These are phyloP conservation scores for Juglanconis juglandina DNA, from an alignment of 2,329 filamentous ascomycete genomes.

Conservation along the genomic window DNA sequence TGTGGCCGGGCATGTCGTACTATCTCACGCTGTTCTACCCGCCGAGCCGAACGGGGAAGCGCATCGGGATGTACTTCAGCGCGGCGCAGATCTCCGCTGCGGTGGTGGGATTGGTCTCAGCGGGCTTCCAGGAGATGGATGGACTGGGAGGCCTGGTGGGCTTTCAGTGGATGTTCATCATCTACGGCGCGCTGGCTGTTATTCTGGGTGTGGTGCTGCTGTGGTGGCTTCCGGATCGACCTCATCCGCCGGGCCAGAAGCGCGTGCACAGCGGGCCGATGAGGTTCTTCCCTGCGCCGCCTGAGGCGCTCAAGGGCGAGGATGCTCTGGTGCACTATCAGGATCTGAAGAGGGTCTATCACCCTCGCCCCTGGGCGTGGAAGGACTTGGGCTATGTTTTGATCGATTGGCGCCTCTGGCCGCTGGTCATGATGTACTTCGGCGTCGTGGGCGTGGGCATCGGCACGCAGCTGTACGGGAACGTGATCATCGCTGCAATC, in stretches of 20 bases:
- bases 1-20: constrained; percentile 95
- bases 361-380: constrained; percentile 68
- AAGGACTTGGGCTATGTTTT: constrained; percentile 68
- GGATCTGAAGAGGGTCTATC: constrained; percentile 77
- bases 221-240: constrained; percentile 89
- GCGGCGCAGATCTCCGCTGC: constrained; percentile 85
- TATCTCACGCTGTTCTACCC: constrained; percentile 92
- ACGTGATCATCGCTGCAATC: constrained; percentile 79
- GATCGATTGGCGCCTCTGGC: constrained; percentile 85
- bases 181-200: constrained; percentile 76
- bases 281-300: constrained; percentile 64
- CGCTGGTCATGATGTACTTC: constrained; percentile 86
- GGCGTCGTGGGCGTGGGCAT: constrained; percentile 91
- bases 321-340: constrained; percentile 81
- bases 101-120: constrained; percentile 84
- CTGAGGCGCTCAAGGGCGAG: constrained; percentile 69
- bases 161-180: constrained; percentile 88
- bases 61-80: constrained; percentile 87
- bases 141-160: constrained; percentile 71
- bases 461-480: constrained; percentile 83
- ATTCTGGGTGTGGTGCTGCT: constrained; percentile 69
- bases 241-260: constrained; percentile 66
- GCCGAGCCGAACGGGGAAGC: constrained; percentile 78
- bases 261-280: constrained; percentile 48
- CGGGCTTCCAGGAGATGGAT: constrained; percentile 90